These are phyloP conservation scores for Cephalotrichum gorgonifer DNA, from an alignment of 2,329 filamentous ascomycete genomes.

Conservation along the genomic window DNA sequence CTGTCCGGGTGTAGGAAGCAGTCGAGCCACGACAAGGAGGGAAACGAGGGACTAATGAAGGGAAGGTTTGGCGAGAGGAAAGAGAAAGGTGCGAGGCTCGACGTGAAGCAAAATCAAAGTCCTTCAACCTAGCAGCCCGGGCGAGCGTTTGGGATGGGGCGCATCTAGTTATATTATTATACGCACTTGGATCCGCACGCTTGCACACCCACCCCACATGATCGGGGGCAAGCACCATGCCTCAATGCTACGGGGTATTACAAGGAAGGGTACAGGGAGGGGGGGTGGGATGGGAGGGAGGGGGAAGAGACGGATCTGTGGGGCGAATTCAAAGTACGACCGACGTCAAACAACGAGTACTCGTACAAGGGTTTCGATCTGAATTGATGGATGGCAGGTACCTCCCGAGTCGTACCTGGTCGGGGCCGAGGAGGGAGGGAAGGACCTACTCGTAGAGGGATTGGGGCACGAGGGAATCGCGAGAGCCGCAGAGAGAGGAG, in stretches of 20 bases:
- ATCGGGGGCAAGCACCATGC: too few species aligned
- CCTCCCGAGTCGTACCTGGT: too few species aligned
- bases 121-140: background rate
- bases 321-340: too few species aligned
- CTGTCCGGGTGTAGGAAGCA: too few species aligned
- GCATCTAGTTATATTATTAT: background rate
- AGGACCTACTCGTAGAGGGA: too few species aligned
- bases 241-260: too few species aligned
- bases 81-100: background rate
- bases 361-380: too few species aligned
- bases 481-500: too few species aligned
- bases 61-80: background rate
- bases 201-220: background rate
- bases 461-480: too few species aligned
- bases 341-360: too few species aligned
- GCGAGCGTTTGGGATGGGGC: background rate
- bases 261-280: background rate
- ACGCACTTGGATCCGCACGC: background rate
- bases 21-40: background rate
- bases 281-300: background rate
- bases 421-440: too few species aligned
- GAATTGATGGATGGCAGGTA: too few species aligned
- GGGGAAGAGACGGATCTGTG: background rate
- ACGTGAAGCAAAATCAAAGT: background rate
- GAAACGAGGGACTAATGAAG: background rate